A percentile compares a stretch with the other conserved stretches of the same genome.
Evolutionary conservation across 1,284 basidiomycete genomes (phyloP).

Genomic region (Termitomyces sp.): DNA sequence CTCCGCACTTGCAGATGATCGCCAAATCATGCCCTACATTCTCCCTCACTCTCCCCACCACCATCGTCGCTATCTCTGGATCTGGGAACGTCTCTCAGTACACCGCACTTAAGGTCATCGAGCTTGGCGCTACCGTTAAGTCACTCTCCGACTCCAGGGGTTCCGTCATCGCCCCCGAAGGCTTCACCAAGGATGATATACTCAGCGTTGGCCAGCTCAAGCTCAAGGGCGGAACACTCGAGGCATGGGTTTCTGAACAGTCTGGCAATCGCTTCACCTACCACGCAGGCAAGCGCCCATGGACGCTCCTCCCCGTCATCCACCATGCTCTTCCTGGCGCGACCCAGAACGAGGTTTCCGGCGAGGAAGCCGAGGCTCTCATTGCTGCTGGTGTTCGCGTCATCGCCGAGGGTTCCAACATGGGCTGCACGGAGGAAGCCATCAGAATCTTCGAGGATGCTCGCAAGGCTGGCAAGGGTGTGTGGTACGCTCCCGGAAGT

Average conservation of each 20-base stretch:
- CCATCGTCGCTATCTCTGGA: constrained; percentile 68
- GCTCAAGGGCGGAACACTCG: constrained; percentile 57
- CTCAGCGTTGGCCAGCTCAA: constrained; percentile 58
- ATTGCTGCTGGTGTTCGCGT: constrained; percentile 67
- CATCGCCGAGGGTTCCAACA: constrained; percentile 79
- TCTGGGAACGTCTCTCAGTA: constrained; percentile 75
- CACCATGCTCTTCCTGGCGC: constrained; percentile 77
- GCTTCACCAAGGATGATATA: constrained; percentile 59
- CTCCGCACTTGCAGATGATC: constrained; percentile 40
- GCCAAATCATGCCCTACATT: constrained; percentile 44
- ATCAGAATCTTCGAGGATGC: constrained; percentile 71
- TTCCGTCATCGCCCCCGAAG: constrained; percentile 56
- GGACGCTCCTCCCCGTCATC: constrained; percentile 64
- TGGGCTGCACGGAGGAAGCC: constrained; percentile 70
- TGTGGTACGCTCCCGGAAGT: constrained; percentile 73
- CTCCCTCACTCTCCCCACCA: constrained; percentile 38
- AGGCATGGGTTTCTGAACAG: constrained; percentile 39
- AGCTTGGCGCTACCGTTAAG: constrained; percentile 71
- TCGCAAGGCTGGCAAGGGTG: constrained; percentile 45
- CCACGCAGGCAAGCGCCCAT: constrained; percentile 66
- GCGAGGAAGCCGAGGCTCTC: constrained; percentile 67
- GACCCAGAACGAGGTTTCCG: constrained; percentile 78
- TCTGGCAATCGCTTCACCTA: constrained; percentile 50
- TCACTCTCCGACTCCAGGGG: constrained; percentile 81
- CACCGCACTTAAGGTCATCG: constrained; percentile 77